Conservation (phyloP, 1,284 basidiomycete species). For the Trichosporon coremiiforme region DNA sequence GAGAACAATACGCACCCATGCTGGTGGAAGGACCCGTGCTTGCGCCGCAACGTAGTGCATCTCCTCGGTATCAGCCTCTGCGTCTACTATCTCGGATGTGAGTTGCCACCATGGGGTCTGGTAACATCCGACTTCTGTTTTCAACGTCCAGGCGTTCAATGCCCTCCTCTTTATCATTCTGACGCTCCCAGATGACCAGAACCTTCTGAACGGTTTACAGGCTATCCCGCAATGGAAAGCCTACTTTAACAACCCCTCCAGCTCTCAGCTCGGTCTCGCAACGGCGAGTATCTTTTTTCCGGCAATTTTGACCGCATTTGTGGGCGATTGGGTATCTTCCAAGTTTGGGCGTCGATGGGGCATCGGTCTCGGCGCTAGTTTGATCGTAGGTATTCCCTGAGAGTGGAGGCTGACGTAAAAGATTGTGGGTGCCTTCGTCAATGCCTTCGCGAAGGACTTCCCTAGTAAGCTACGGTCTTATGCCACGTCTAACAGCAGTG, state of each 20-base stretch:
- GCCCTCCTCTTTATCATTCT: too few relatives aligned
- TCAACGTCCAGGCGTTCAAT: too few relatives aligned
- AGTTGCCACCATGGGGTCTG: not conserved
- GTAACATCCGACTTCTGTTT: too few relatives aligned
- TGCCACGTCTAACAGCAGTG: conserved; percentile 10
- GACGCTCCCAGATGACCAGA: conserved; percentile 34
- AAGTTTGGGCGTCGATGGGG: conserved; percentile 34
- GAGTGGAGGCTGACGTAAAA: conserved; percentile 18
- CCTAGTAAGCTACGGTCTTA: not conserved
- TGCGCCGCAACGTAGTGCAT: conserved; percentile 30
- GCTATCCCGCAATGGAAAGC: conserved; percentile 36
- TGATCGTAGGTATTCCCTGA: conserved; percentile 28
- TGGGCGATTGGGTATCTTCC: conserved; percentile 33
- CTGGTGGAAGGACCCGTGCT: conserved; percentile 32
- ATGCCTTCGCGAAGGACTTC: conserved; percentile 31
- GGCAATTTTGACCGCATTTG: conserved; percentile 35
- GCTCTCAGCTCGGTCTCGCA: conserved; percentile 36
- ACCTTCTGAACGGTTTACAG: conserved; percentile 37
- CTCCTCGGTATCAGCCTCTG: conserved; percentile 29
- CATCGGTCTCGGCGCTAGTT: conserved; percentile 35
- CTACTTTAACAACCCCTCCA: conserved; percentile 37
- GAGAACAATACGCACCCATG: conserved; percentile 27
- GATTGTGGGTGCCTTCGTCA: conserved; percentile 30
- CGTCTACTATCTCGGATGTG: conserved; percentile 33
- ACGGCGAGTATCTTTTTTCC: conserved; percentile 41